Base-by-base conservation (phyloP, 768 basidiomycete species). In the Candolleomyces efflorescens region DNA sequence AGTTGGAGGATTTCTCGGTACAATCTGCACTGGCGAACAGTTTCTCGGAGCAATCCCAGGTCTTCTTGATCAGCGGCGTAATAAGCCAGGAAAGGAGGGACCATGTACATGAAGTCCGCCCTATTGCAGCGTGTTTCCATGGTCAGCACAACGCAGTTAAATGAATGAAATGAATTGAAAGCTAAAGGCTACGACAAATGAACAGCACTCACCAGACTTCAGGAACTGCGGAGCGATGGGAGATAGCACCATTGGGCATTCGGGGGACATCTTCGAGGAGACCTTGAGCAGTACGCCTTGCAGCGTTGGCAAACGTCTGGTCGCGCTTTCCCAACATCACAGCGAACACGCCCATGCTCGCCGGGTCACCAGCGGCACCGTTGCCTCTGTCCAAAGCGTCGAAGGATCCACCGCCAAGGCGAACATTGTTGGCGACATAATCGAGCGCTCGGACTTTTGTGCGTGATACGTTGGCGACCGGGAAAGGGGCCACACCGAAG, bases 21-120 rank as follows among this genome's bases (percentile, higher is more conserved):
- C 2, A 70, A 59, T 0, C 64, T 59, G 55, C 73, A 76, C 55
- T 80, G 79, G 9, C 69, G 62, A 13, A 78, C 76, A 2, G 70
- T 68, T 46, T 68, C 68, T 5, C 67, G 67, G 0, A 82, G 68
- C 10, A 79, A 62, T 0, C 66, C 65, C 11, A 61, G 65, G 61
- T 82, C 72, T 27, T 68, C 59, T 0, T 63, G 68, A 55, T 73
- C 75, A 0, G 73, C 78, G 6, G 70, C 79, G 59, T 76, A 77
- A 63, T 77, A 82, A 0, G 79, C 80, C 12, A 82, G 65, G 66
- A 80, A 80, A 0, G 80, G 79, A 9, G 80, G 80, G 2, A 72
- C 78, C 80, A 80, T 82, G 65, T 78, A 82, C 18, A 80, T 64
- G 59, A 76, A 82, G 64, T 82, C 78, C 17, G 78, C 74, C 77